These are phyloP conservation scores for Candida piceae DNA, from an alignment of 805 yeast genomes.

Conservation along the genomic window DNA sequence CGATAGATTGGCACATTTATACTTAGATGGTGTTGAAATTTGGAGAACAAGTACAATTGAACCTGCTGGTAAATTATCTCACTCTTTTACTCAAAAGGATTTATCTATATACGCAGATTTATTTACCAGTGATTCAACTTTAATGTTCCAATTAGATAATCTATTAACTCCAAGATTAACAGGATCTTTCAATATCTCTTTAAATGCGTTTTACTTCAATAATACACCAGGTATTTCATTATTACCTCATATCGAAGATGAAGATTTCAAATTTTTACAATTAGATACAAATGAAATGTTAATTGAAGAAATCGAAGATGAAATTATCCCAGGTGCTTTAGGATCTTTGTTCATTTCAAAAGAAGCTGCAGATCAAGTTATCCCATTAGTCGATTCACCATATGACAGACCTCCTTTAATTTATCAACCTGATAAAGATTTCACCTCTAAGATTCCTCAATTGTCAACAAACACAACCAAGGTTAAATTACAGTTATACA, in stretches of 20 bases:
- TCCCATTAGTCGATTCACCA: conserved; percentile 31
- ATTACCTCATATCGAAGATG: conserved; percentile 3
- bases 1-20: conserved; percentile 62
- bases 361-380: conserved; percentile 35
- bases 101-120: conserved; percentile 49
- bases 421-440: conserved; percentile 39
- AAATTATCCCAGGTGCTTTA: conserved; percentile 16
- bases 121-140: conserved; percentile 38
- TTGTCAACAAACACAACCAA: conserved; percentile 54
- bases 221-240: conserved; percentile 14
- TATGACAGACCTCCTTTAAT: conserved; percentile 37
- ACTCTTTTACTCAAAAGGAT: conserved; percentile 55
- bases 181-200: conserved; percentile 54
- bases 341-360: conserved; percentile 25
- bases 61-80: conserved; percentile 50
- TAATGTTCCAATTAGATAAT: conserved; percentile 64
- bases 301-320: conserved; percentile 13
- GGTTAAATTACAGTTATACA: conserved; percentile 52
- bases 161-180: conserved; percentile 46
- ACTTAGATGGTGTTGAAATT: conserved; percentile 55
- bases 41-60: conserved; percentile 88
- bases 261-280: conserved; percentile 1
- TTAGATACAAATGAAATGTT: neutral
- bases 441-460: conserved; percentile 37
- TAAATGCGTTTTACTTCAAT: conserved; percentile 48